These are phyloP conservation scores for Cystoisospora suis DNA, from an alignment of 169 alveolate species.

Conservation along the genomic window DNA sequence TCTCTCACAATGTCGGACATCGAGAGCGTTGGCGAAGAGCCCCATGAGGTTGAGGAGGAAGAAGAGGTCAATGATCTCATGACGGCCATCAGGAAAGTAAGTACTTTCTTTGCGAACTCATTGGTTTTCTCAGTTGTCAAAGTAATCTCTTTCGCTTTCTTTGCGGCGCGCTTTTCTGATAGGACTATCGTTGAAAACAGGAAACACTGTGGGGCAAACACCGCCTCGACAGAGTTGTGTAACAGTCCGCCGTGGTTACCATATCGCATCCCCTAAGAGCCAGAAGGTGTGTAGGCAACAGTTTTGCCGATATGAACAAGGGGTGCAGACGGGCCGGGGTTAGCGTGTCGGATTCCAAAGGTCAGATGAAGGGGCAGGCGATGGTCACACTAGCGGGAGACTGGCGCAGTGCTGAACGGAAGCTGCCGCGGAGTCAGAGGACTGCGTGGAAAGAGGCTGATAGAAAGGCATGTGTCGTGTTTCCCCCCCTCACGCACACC, in stretches of 20 bases:
- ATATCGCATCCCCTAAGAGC: no score
- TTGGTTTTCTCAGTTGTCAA: not conserved
- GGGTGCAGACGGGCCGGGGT: no score
- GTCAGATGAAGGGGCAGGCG: not conserved
- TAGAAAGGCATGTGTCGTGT: not conserved
- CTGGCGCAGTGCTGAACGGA: no score
- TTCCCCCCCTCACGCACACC: not conserved
- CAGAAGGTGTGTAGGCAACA: no score
- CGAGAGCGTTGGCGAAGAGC: constrained; percentile 53
- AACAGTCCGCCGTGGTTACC: no score
- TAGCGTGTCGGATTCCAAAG: no score
- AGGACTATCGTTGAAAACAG: no score
- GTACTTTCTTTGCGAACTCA: not conserved
- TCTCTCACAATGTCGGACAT: constrained; percentile 45
- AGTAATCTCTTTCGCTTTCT: not conserved
- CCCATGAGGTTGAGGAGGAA: constrained; percentile 55
- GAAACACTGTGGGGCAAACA: no score
- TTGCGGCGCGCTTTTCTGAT: no score
- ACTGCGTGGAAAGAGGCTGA: not conserved
- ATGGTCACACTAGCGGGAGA: not conserved
- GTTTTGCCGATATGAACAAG: no score
- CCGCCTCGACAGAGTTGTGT: no score
- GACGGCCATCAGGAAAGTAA: constrained; percentile 61
- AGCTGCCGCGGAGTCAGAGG: not conserved
- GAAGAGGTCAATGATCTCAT: constrained; percentile 64